Evolutionary conservation across 2,329 filamentous ascomycete genomes (phyloP), one percentile per base, ranked within the genome.

Genomic region (Dactylella cylindrospora): DNA sequence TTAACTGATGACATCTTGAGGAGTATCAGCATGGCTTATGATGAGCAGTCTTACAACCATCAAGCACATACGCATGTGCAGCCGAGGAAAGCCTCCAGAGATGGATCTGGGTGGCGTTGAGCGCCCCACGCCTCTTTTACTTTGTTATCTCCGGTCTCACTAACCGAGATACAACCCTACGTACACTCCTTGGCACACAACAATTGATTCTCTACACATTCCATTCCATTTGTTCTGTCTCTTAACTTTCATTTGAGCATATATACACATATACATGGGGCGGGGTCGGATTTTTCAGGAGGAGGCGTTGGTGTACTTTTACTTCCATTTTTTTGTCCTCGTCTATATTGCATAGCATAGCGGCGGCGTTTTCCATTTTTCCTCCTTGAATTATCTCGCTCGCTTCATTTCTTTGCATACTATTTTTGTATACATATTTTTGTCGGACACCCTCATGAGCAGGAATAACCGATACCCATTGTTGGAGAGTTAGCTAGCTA

Each of bases 21-120:
- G 13, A 62, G 57, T 20, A 62, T 62, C 6, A 62, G 57, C 25
- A 54, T 62, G 17, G 57, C 57, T 12, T 62, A 62, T 26, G 57
- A 62, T 22, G 57, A 62, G 19, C 43, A 54, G 28, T 38, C 40
- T 3, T 62, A 62, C 13, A 62, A 54, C 25, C 57, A 62, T 26
- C 36, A 62, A 9, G 49, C 53, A 31, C 57, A 62, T 32, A 62
- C 57, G 15, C 57, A 62, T 26, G n/a, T 38, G 20, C 36, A 53
- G 36, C 31, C 40, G 20, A 51, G 49, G 13, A 62, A 62, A 33
- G 28, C 12, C 9, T 54, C 57, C 8, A 49, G 50, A 23, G 55
- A 61, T 28, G 36, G 20, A 13, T n/a, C n/a, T n/a, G 47, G 36
- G 13, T 62, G 57, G 57, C 57, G 57, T 46, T 62, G 57, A 62